A percentile compares a stretch with the other conserved stretches of the same genome.
phyloP scores from a whole-genome alignment of 2,329 filamentous ascomycete genomes.

The Cercospora sp. region DNA sequence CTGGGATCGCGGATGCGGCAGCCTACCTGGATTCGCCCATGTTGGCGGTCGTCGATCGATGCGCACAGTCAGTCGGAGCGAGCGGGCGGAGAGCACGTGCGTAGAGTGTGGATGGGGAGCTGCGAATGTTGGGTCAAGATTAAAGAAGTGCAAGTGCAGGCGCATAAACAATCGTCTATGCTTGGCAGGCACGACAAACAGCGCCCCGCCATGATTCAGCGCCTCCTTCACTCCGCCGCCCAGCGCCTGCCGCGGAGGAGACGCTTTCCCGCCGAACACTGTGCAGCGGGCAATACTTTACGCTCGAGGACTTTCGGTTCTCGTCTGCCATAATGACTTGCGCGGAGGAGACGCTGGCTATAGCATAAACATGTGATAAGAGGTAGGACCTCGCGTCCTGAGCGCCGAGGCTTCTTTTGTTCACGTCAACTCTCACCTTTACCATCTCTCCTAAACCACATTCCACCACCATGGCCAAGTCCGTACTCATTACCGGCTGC shows the following conservation, averaged over 20 bases:
- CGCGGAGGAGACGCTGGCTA: background rate
- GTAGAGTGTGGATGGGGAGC: background rate
- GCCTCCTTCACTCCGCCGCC: background rate
- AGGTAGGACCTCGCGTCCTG: background rate
- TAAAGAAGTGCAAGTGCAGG: background rate
- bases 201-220: slow-evolving; percentile 3
- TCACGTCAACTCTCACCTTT: background rate
- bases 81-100: background rate
- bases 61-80: background rate
- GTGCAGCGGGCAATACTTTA: background rate
- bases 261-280: background rate
- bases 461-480: slow-evolving; percentile 23
- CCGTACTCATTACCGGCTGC: slow-evolving; percentile 43
- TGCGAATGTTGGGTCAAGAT: background rate
- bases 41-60: slow-evolving; percentile 8
- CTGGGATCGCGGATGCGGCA: background rate
- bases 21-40: slow-evolving; percentile 31
- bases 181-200: slow-evolving; percentile 2
- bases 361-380: background rate
- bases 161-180: slow-evolving; percentile 4
- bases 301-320: background rate
- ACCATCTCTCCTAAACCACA: background rate
- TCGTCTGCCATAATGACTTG: background rate
- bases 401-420: slow-evolving; percentile 7
- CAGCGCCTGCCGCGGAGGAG: background rate